These are phyloP conservation scores for Chrysoporthe puriensis DNA, from an alignment of 2,329 filamentous ascomycete genomes.

Conservation along the genomic window DNA sequence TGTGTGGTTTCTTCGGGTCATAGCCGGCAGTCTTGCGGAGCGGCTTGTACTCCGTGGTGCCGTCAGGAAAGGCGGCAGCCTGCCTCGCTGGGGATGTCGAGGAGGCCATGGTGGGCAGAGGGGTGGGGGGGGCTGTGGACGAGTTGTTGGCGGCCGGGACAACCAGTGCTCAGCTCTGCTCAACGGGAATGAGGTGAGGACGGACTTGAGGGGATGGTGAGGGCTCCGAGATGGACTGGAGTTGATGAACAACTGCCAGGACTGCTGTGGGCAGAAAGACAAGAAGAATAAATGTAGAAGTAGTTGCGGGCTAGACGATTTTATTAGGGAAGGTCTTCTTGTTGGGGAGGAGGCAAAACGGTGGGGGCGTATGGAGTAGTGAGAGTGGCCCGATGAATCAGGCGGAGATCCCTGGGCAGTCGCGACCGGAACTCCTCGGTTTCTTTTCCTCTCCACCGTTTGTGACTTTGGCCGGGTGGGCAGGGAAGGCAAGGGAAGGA, in stretches of 20 bases:
- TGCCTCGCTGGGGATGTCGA: slow-evolving; percentile 42
- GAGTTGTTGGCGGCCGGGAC: slow-evolving; percentile 14
- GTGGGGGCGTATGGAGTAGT: slow-evolving; percentile 7
- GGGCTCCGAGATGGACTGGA: background rate
- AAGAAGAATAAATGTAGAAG: background rate
- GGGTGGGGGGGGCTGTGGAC: background rate
- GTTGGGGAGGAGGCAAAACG: slow-evolving; percentile 17
- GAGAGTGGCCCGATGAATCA: slow-evolving; percentile 15
- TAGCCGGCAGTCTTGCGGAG: slow-evolving; percentile 44
- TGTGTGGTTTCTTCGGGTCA: slow-evolving; percentile 76
- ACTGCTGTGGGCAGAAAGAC: slow-evolving; percentile 3
- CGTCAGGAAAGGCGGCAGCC: slow-evolving; percentile 52
- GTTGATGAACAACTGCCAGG: slow-evolving; percentile 6
- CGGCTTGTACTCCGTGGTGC: slow-evolving; percentile 60
- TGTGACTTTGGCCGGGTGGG: background rate
- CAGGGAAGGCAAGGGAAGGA: background rate
- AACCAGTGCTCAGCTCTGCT: slow-evolving; percentile 8
- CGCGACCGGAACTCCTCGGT: background rate
- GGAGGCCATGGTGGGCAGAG: slow-evolving; percentile 37
- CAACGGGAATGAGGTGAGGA: background rate
- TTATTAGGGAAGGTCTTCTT: slow-evolving; percentile 16
- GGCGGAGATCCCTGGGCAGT: slow-evolving; percentile 2
- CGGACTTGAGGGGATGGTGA: too few species aligned
- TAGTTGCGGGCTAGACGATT: slow-evolving; percentile 1
- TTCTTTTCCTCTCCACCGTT: background rate